A percentile compares a stretch with the other conserved stretches of the same genome.
Conservation (phyloP, 116 monocot genomes). For the Papilionanthe hybrid region DNA sequence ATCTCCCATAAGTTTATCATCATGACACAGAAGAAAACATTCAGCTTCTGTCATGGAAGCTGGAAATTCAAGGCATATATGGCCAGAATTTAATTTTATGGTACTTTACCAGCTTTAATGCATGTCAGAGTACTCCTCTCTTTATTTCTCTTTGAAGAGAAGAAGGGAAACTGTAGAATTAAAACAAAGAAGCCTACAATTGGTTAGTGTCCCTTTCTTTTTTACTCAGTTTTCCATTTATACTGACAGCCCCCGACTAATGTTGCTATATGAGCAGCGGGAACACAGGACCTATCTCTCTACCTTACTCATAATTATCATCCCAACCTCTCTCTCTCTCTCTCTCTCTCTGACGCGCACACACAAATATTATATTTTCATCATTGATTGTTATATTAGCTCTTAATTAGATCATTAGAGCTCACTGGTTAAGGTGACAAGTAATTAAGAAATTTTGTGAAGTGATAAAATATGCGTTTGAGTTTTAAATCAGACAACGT, state of each 20-base stretch:
- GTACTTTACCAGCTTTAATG: slow-evolving; percentile 1
- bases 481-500: not conserved
- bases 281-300: not conserved
- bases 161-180: not conserved
- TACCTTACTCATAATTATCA: not conserved
- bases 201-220: not conserved
- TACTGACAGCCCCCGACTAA: not conserved
- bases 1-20: not conserved
- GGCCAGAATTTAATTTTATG: not conserved
- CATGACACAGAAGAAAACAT: not conserved
- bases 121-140: not conserved
- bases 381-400: not conserved
- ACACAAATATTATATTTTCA: not conserved
- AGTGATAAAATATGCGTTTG: not conserved
- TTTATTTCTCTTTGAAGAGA: not conserved
- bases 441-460: not conserved
- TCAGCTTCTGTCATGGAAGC: not conserved
- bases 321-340: not conserved
- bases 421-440: too few species aligned
- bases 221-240: not conserved
- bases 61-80: not conserved
- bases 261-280: not conserved
- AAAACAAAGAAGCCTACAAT: not conserved
- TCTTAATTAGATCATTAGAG: not conserved
- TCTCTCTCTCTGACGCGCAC: too few species aligned